These are phyloP conservation scores for Phyllostachys edulis DNA, from an alignment of 176 grass and related monocot genomes.

Conservation along the genomic window DNA sequence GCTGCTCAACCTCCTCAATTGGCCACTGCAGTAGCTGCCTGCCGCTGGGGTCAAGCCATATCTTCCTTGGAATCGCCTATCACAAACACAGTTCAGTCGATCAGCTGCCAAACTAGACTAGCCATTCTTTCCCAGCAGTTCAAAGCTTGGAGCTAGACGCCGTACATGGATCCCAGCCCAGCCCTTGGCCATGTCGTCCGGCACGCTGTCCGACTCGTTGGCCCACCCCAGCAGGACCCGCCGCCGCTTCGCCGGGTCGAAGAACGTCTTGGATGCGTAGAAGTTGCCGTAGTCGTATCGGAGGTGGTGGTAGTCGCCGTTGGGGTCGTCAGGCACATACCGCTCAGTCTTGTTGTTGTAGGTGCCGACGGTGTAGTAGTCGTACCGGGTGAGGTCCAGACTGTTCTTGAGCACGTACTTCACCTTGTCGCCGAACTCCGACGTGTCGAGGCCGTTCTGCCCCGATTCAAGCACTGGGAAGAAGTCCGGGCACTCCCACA, in stretches of 20 bases:
- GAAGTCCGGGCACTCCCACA: slow-evolving; percentile 66
- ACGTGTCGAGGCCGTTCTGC: slow-evolving; percentile 33
- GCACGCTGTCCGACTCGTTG: slow-evolving; percentile 47
- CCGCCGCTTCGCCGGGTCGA: slow-evolving; percentile 46
- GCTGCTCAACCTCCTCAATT: slow-evolving; percentile 47
- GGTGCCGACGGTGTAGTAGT: slow-evolving; percentile 11
- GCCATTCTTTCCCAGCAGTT: neutral
- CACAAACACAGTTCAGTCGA: neutral
- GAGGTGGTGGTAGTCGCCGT: slow-evolving; percentile 22
- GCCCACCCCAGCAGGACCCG: slow-evolving; percentile 60
- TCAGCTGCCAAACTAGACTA: neutral
- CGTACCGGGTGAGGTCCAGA: slow-evolving; percentile 25
- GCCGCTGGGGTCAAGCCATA: slow-evolving; percentile 43
- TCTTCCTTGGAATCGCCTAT: slow-evolving; percentile 32
- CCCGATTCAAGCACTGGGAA: neutral
- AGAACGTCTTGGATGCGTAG: slow-evolving; percentile 79
- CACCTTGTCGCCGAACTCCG: neutral
- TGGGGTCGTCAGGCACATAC: slow-evolving; percentile 41
- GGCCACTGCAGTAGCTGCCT: slow-evolving; percentile 61
- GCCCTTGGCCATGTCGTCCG: slow-evolving; percentile 42
- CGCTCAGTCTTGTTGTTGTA: slow-evolving; percentile 6
- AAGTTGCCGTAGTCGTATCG: slow-evolving; percentile 76
- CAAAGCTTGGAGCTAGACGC: neutral
- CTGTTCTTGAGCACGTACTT: slow-evolving; percentile 58
- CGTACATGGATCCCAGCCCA: slow-evolving; percentile 64